phyloP scores from a whole-genome alignment of 2,329 filamentous ascomycete species.

The Diaporthe humulicola region DNA sequence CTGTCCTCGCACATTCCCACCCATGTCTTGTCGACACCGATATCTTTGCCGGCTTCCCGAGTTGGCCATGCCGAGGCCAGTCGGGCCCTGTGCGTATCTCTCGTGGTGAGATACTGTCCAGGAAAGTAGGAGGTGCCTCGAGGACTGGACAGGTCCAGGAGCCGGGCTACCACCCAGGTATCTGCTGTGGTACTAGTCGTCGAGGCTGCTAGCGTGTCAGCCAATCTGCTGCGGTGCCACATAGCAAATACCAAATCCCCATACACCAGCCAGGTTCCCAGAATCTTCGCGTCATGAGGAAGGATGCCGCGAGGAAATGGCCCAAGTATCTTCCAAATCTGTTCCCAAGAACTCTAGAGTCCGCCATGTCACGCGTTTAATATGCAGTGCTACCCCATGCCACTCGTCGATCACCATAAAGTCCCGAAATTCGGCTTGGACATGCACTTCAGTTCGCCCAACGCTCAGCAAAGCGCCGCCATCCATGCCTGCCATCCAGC shows the following conservation, averaged over 20 bases:
- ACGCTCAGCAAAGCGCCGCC: slow-evolving; percentile 1
- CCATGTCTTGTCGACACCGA: not conserved
- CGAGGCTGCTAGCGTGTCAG: slow-evolving; percentile 7
- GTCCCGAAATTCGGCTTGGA: slow-evolving; percentile 27
- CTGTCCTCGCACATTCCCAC: not conserved
- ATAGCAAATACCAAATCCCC: not conserved
- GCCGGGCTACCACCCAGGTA: not conserved
- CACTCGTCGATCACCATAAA: slow-evolving; percentile 5
- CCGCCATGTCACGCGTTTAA: slow-evolving; percentile 20
- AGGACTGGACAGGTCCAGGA: not conserved
- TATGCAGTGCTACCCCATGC: slow-evolving; percentile 14
- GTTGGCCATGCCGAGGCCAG: not conserved
- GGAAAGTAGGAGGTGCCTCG: not conserved
- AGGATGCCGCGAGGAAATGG: not conserved
- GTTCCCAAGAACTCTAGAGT: slow-evolving; percentile 1
- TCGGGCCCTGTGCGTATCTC: not conserved
- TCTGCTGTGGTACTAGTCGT: slow-evolving; percentile 8
- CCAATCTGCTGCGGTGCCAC: not conserved
- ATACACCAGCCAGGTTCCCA: not conserved
- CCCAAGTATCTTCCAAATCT: slow-evolving; percentile 13
- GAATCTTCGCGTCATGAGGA: not conserved
- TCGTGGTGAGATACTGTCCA: not conserved
- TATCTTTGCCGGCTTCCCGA: slow-evolving; percentile 6
- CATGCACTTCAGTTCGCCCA: not conserved
- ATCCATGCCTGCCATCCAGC: not conserved